Evolutionary conservation across 2,329 filamentous ascomycete species (phyloP).

Genomic region (Talaromyces funiculosus): DNA sequence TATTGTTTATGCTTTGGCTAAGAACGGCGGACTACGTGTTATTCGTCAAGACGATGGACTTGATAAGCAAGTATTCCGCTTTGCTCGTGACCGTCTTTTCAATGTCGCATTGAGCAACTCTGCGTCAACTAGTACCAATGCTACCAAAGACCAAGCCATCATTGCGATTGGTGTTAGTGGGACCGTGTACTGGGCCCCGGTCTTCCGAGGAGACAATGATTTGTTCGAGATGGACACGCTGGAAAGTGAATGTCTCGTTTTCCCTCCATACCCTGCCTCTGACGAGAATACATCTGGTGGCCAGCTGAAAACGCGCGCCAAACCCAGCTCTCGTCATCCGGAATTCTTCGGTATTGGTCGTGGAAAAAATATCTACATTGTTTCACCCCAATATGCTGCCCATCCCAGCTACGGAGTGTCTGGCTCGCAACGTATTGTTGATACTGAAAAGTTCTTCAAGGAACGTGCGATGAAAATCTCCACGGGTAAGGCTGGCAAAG

Average conservation of each 20-base stretch:
- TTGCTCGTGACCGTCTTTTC: slow-evolving; percentile 89
- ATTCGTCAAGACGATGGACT: slow-evolving; percentile 91
- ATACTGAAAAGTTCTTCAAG: slow-evolving; percentile 80
- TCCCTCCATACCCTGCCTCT: slow-evolving; percentile 77
- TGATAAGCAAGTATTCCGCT: slow-evolving; percentile 85
- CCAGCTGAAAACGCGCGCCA: slow-evolving; percentile 90
- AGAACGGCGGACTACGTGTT: slow-evolving; percentile 84
- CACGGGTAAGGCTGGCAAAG: slow-evolving; percentile 95
- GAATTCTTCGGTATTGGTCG: slow-evolving; percentile 94
- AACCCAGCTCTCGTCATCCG: slow-evolving; percentile 79
- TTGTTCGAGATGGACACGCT: slow-evolving; percentile 71
- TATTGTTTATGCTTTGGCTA: slow-evolving; percentile 91
- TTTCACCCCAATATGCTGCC: slow-evolving; percentile 58
- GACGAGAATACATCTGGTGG: slow-evolving; percentile 89
- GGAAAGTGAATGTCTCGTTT: slow-evolving; percentile 79
- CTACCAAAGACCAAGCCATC: slow-evolving; percentile 66
- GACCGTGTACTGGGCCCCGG: slow-evolving; percentile 89
- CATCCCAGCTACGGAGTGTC: slow-evolving; percentile 46
- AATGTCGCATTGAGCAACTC: slow-evolving; percentile 79
- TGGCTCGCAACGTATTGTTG: slow-evolving; percentile 56
- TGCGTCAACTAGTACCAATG: slow-evolving; percentile 46
- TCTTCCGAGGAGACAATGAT: slow-evolving; percentile 71
- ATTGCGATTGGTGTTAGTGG: slow-evolving; percentile 92
- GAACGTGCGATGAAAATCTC: slow-evolving; percentile 89
- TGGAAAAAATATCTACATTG: slow-evolving; percentile 91